Conservation (phyloP, 1,284 basidiomycete genomes). For the Boletus semigastroideus region DNA sequence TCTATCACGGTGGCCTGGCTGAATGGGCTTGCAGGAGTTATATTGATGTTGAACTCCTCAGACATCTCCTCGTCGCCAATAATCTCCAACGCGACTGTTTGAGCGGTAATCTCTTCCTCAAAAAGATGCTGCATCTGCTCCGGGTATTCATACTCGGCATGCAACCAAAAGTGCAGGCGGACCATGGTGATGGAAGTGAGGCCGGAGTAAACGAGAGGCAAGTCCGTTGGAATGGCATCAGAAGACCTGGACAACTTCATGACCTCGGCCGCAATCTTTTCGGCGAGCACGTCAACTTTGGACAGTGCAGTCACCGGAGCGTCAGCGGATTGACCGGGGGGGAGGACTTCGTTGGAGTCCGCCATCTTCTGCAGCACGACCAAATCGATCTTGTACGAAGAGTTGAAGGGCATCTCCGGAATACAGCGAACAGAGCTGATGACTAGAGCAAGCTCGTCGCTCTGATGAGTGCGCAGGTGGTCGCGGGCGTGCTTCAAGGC, state of each 20-base stretch:
- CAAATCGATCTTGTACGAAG: slow-evolving; percentile 32
- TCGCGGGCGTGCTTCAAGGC: slow-evolving; percentile 28
- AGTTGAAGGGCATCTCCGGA: slow-evolving; percentile 31
- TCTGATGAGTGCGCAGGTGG: slow-evolving; percentile 13
- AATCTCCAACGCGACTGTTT: slow-evolving; percentile 25
- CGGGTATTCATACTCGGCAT: slow-evolving; percentile 25
- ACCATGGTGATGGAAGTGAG: slow-evolving; percentile 28
- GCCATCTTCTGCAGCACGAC: slow-evolving; percentile 24
- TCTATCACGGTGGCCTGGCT: slow-evolving; percentile 26
- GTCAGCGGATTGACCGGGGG: slow-evolving; percentile 10
- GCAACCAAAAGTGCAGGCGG: slow-evolving; percentile 29
- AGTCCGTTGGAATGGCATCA: slow-evolving; percentile 13
- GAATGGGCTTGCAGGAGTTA: slow-evolving; percentile 6
- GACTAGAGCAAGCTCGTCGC: slow-evolving; percentile 22
- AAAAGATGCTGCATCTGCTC: slow-evolving; percentile 25
- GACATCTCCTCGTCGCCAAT: slow-evolving; percentile 17
- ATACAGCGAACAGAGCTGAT: slow-evolving; percentile 23
- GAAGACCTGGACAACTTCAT: slow-evolving; percentile 17
- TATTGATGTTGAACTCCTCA: slow-evolving; percentile 2
- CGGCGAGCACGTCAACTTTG: slow-evolving; percentile 17
- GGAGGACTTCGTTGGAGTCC: slow-evolving; percentile 17
- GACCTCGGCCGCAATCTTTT: slow-evolving; percentile 21
- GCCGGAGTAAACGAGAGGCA: slow-evolving; percentile 26
- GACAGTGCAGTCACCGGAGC: slow-evolving; percentile 7
- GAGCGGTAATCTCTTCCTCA: slow-evolving; percentile 22